Conservation (phyloP, 306 rosid species). For the Gynostemma pentaphyllum region DNA sequence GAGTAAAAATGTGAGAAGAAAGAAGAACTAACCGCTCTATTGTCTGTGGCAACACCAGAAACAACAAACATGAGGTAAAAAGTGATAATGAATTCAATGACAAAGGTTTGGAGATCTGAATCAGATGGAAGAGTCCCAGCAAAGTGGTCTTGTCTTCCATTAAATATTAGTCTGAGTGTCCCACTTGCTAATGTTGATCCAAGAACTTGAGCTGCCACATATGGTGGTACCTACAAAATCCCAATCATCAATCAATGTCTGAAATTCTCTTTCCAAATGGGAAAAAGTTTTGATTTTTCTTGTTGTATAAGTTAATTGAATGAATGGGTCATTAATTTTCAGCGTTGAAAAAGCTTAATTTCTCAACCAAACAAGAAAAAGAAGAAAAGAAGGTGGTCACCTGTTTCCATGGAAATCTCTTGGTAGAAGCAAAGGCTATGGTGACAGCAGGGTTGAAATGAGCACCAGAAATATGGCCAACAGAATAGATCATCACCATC, state of each 20-base stretch:
- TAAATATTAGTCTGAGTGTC: constrained; percentile 47
- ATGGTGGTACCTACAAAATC: constrained; percentile 65
- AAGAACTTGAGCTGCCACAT: constrained; percentile 43
- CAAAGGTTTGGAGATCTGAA: constrained; percentile 46
- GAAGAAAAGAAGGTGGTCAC: constrained; percentile 16
- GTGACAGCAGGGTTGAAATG: constrained; percentile 92
- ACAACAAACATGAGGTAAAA: constrained; percentile 69
- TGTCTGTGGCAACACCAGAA: constrained; percentile 74
- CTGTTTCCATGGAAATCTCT: constrained; percentile 56
- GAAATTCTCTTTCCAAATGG: constrained; percentile 1
- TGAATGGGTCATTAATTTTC: too few relatives aligned
- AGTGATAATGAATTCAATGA: constrained; percentile 70
- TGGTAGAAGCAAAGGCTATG: constrained; percentile 55
- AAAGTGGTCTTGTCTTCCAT: constrained; percentile 30
- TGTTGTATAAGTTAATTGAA: background rate
- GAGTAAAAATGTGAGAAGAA: background rate
- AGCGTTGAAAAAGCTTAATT: too few relatives aligned
- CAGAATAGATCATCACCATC: constrained; percentile 48
- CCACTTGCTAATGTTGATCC: constrained; percentile 75
- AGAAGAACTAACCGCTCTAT: constrained; percentile 44
- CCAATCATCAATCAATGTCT: background rate
- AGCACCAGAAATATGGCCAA: constrained; percentile 86
- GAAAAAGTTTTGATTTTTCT: background rate
- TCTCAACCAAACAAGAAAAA: background rate
- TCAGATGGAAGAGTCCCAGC: constrained; percentile 54